Base-by-base conservation (phyloP, 805 yeast species). In the Debaryomyces maramus region DNA sequence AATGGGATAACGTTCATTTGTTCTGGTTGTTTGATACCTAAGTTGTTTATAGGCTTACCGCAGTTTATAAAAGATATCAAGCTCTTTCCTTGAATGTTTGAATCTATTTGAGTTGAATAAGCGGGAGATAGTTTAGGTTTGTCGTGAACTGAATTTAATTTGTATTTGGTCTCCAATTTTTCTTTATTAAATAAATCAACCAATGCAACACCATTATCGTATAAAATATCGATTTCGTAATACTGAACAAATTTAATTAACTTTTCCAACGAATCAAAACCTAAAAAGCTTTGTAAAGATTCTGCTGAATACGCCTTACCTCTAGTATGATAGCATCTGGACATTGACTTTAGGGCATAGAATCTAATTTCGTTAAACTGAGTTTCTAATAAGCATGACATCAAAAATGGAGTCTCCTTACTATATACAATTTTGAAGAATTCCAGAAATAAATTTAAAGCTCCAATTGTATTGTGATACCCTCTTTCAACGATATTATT, bases 301-400 rank as follows among this genome's bases (percentile, higher is more conserved):
- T 54, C 51, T 0, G 78, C 70, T 3, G 81, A 70, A 44, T 83
- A 77, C 1, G 88, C 83, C 50, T 79, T 84, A 2, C 88, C 82
- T 41, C 80, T 83, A 2, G 81, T 73, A 53, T 90, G 95, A 42
- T 79, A 74, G 0, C 89, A 67, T 42, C 77, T 68, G 3, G 85
- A 65, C 66, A 93, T 68, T 0, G 88, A 67, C 50, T 78, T 79
- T 41, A 91, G 56, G 0, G 91, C 89, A 51, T 80, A 79, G 48
- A 85, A 81, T 32, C 97, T 63, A 3, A 89, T 70, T 41, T 88
- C 91, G 51, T 85, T 86, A 55, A 88, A 80, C 50, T 85, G 89
- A 2, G 82, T 79, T 56, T 93, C 96, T 14, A 87, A 61, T 27
- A 91, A 63, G 43, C 91, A 88, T 2, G 87, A 72, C 56, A 88